phyloP scores from a whole-genome alignment of 2,329 filamentous ascomycete species.

The Sporothrix variecibatus region DNA sequence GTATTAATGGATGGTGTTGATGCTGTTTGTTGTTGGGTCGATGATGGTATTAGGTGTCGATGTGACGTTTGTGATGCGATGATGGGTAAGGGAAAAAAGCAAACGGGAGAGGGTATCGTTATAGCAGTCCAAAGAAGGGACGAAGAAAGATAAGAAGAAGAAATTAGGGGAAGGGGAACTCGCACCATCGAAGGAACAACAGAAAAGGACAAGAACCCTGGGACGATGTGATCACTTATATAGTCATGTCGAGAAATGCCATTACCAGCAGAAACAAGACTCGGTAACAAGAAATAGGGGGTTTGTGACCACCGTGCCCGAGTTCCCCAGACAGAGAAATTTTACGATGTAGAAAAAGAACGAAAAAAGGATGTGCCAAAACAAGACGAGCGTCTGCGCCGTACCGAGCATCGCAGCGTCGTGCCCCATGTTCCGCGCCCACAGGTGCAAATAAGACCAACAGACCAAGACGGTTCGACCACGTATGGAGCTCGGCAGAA shows the following conservation, averaged over 20 bases:
- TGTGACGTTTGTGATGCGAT: background rate
- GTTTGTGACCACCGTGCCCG: slow-evolving; percentile 2
- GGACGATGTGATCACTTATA: slow-evolving; percentile 20
- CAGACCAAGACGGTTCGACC: background rate
- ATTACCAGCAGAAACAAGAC: background rate
- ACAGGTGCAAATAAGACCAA: background rate
- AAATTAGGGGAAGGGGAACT: background rate
- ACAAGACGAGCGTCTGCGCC: background rate
- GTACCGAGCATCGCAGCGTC: too few relatives aligned
- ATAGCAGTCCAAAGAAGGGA: background rate
- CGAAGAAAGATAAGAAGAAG: background rate
- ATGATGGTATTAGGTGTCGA: background rate
- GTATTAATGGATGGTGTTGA: background rate
- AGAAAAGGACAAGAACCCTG: background rate
- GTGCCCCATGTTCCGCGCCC: background rate
- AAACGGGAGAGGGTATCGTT: background rate
- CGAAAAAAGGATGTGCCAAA: background rate
- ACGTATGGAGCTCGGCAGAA: background rate
- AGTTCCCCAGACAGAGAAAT: background rate
- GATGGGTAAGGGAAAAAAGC: background rate
- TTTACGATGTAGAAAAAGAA: background rate
- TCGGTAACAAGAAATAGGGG: slow-evolving; percentile 8
- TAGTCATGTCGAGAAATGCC: slow-evolving; percentile 7
- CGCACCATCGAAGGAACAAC: background rate
- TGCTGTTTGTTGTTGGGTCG: background rate